Conservation (phyloP, 352 stramenopile genomes). For the Pythium dissotocum region DNA sequence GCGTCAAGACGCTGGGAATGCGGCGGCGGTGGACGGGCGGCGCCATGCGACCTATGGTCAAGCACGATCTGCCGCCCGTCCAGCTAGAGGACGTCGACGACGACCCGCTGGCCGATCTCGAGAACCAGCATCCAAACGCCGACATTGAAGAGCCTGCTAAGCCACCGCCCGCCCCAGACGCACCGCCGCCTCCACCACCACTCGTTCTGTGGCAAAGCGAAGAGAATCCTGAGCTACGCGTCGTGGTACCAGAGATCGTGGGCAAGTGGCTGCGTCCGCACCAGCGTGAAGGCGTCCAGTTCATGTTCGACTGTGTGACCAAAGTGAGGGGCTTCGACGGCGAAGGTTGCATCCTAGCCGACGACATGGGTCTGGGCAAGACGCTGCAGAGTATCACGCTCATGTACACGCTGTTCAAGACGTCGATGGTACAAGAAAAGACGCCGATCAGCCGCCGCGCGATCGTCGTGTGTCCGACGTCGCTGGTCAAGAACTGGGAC, state of each 20-base stretch:
- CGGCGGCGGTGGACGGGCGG: constrained; percentile 55
- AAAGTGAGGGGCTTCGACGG: constrained; percentile 75
- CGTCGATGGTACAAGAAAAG: constrained; percentile 51
- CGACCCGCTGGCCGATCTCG: constrained; percentile 31
- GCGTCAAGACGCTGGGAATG: constrained; percentile 86
- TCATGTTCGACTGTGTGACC: constrained; percentile 96
- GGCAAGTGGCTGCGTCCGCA: constrained; percentile 95
- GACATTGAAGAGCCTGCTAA: constrained; percentile 29
- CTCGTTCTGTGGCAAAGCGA: constrained; percentile 83
- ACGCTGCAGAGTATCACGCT: constrained; percentile 88
- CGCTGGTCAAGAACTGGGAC: constrained; percentile 89
- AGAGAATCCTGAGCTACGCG: constrained; percentile 55
- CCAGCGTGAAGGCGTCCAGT: constrained; percentile 95
- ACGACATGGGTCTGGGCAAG: constrained; percentile 89
- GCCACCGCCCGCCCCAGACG: constrained; percentile 29
- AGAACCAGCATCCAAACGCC: constrained; percentile 28
- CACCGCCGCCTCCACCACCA: constrained; percentile 53
- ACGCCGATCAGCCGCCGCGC: constrained; percentile 66
- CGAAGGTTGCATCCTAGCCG: constrained; percentile 84
- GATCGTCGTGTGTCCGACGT: constrained; percentile 86
- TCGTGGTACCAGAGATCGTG: constrained; percentile 90
- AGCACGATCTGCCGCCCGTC: constrained; percentile 61
- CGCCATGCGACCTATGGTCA: constrained; percentile 56
- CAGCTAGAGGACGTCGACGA: constrained; percentile 61
- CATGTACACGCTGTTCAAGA: constrained; percentile 83